phyloP scores from a whole-genome alignment of 371 early-diverging fungal species.

The Apophysomyces variabilis region DNA sequence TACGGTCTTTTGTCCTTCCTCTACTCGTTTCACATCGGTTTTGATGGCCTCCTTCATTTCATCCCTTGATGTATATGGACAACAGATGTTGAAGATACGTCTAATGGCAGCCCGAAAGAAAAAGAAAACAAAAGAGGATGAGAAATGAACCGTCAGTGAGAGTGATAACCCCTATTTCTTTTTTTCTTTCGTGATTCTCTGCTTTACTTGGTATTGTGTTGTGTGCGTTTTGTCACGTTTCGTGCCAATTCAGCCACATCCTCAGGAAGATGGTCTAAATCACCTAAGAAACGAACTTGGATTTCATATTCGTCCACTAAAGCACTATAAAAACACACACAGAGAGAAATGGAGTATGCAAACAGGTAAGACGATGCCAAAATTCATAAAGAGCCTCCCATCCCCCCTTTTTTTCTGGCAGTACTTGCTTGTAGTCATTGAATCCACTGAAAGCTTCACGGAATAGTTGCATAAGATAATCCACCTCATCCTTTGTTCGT shows the following conservation, averaged over 20 bases:
- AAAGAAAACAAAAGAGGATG: not conserved
- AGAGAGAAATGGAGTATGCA: not conserved
- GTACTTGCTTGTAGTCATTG: constrained; percentile 68
- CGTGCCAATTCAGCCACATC: constrained; percentile 59
- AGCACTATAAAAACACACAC: constrained; percentile 54
- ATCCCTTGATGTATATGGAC: constrained; percentile 96
- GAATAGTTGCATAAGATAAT: constrained; percentile 86
- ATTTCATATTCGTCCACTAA: constrained; percentile 76
- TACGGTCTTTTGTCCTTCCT: constrained; percentile 52
- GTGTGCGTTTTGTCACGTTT: constrained; percentile 72
- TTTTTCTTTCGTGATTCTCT: not conserved
- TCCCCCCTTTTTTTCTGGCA: no score
- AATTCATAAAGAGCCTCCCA: no score
- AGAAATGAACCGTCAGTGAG: not conserved
- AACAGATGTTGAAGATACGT: constrained; percentile 90
- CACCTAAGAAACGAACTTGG: constrained; percentile 85
- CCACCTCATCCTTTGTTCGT: constrained; percentile 90
- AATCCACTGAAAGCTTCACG: constrained; percentile 77
- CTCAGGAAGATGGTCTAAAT: constrained; percentile 65
- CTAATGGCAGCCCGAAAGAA: constrained; percentile 28
- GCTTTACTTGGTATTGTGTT: constrained; percentile 65
- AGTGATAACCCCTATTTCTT: not conserved
- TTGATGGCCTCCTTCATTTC: constrained; percentile 80
- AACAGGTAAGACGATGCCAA: not conserved
- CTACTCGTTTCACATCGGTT: constrained; percentile 54